Percentiles rank a stretch among this genome's conserved stretches.
Evolutionary conservation across 148 eudicot genomes (phyloP).

Genomic region (Diospyros kaki): DNA sequence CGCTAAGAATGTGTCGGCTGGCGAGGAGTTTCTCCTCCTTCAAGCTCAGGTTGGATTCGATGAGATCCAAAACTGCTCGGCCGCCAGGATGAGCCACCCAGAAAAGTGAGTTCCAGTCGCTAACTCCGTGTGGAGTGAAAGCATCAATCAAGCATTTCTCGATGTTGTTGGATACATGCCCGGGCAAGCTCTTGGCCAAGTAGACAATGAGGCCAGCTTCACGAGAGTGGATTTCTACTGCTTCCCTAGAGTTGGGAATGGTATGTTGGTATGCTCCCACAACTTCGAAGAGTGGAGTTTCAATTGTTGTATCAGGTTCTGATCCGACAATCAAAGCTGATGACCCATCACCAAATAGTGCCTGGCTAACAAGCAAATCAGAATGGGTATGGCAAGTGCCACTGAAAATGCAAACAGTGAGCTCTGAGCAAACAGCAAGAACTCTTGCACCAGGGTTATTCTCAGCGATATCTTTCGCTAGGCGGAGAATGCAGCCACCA

Average conservation of each 20-base stretch:
- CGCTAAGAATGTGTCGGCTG: constrained; percentile 5
- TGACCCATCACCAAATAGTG: constrained; percentile 21
- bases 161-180: not conserved
- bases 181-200: not conserved
- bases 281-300: constrained; percentile 14
- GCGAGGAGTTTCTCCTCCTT: not conserved
- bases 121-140: not conserved
- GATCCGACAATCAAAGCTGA: constrained; percentile 13
- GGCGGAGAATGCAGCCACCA: constrained; percentile 7
- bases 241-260: constrained; percentile 3
- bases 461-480: constrained; percentile 19
- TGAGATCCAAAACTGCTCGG: not conserved
- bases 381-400: constrained; percentile 5
- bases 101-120: constrained; percentile 15
- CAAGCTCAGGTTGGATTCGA: not conserved
- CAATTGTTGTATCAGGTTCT: not conserved
- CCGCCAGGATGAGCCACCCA: constrained; percentile 20
- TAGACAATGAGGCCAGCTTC: not conserved
- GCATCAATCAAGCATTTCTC: constrained; percentile 10
- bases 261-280: constrained; percentile 3
- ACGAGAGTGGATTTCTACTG: not conserved
- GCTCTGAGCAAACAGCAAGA: not conserved
- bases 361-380: constrained; percentile 11
- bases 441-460: constrained; percentile 16
- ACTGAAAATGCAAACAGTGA: not conserved